Evolutionary conservation across 108 stramenopile genomes (phyloP).

Genomic region (Cyclotella cryptica): DNA sequence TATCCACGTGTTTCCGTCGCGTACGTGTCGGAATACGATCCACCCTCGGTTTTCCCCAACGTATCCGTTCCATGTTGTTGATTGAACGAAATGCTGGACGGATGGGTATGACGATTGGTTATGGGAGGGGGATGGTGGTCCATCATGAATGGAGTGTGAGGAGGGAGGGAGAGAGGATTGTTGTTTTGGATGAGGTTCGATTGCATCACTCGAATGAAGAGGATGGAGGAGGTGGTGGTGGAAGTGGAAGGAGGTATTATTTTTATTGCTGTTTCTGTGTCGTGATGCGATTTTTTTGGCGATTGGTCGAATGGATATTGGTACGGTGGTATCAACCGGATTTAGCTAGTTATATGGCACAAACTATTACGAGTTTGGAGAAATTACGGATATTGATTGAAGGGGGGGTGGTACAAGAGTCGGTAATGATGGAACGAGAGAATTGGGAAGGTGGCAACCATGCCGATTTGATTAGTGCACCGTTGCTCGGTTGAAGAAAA

Average conservation of each 20-base stretch:
- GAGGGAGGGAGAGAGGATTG: slow-evolving; percentile 34
- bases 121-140: slow-evolving; percentile 54
- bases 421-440: slow-evolving; percentile 26
- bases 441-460: slow-evolving; percentile 27
- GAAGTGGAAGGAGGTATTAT: slow-evolving; percentile 34
- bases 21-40: slow-evolving; percentile 34
- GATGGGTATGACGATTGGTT: slow-evolving; percentile 68
- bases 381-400: slow-evolving; percentile 64
- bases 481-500: slow-evolving; percentile 38
- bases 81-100: slow-evolving; percentile 70
- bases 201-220: slow-evolving; percentile 53
- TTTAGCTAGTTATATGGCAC: slow-evolving; percentile 67
- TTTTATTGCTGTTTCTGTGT: slow-evolving; percentile 41
- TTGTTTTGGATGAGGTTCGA: slow-evolving; percentile 63
- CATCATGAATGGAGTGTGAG: slow-evolving; percentile 63
- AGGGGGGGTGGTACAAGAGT: slow-evolving; percentile 34
- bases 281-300: slow-evolving; percentile 36
- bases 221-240: slow-evolving; percentile 33
- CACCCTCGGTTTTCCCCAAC: slow-evolving; percentile 45
- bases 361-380: slow-evolving; percentile 69
- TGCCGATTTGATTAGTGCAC: slow-evolving; percentile 25
- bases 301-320: slow-evolving; percentile 33
- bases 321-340: slow-evolving; percentile 47
- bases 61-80: slow-evolving; percentile 71
- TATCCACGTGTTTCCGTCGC: slow-evolving; percentile 28